Evolutionary conservation across 345 rosid species (phyloP).

Genomic region (Arabis alpina): DNA sequence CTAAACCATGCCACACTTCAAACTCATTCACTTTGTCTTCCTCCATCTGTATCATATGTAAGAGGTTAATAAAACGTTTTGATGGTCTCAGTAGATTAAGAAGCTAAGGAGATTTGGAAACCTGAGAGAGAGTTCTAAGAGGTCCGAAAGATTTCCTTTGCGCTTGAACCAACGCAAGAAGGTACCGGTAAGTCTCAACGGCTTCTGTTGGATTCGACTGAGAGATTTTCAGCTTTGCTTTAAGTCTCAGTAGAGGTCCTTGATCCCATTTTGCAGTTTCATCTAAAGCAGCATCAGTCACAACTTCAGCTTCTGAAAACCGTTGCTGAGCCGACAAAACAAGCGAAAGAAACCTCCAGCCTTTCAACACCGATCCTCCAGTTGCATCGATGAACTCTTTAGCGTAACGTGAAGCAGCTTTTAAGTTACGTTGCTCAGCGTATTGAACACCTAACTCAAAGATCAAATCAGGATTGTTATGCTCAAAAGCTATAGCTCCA

Average conservation of each 20-base stretch:
- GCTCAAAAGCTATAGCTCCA: slow-evolving; percentile 67
- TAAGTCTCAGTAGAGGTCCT: slow-evolving; percentile 76
- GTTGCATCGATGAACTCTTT: slow-evolving; percentile 77
- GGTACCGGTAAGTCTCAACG: slow-evolving; percentile 80
- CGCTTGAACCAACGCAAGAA: slow-evolving; percentile 93
- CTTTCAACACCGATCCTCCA: slow-evolving; percentile 80
- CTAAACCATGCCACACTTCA: slow-evolving; percentile 95
- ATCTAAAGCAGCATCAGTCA: slow-evolving; percentile 87
- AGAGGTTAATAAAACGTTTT: neutral
- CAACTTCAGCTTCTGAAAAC: slow-evolving; percentile 86
- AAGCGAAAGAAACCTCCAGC: slow-evolving; percentile 87
- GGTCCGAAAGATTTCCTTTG: slow-evolving; percentile 83
- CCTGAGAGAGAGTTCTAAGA: slow-evolving; percentile 64
- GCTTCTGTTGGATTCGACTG: slow-evolving; percentile 75
- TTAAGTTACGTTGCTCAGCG: slow-evolving; percentile 85
- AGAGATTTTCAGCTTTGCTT: slow-evolving; percentile 78
- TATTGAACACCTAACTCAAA: slow-evolving; percentile 82
- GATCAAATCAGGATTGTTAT: slow-evolving; percentile 68
- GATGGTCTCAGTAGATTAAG: neutral
- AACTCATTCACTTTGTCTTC: slow-evolving; percentile 74
- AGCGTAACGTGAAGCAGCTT: slow-evolving; percentile 69
- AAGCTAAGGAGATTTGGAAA: slow-evolving; percentile 22
- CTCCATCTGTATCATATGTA: slow-evolving; percentile 50
- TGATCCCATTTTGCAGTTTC: slow-evolving; percentile 96
- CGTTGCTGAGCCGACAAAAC: slow-evolving; percentile 88